Percentiles rank a stretch among this genome's conserved stretches.
These are phyloP conservation scores for Cercospora beticola DNA, from an alignment of 2,329 filamentous ascomycete species.

Conservation along the genomic window DNA sequence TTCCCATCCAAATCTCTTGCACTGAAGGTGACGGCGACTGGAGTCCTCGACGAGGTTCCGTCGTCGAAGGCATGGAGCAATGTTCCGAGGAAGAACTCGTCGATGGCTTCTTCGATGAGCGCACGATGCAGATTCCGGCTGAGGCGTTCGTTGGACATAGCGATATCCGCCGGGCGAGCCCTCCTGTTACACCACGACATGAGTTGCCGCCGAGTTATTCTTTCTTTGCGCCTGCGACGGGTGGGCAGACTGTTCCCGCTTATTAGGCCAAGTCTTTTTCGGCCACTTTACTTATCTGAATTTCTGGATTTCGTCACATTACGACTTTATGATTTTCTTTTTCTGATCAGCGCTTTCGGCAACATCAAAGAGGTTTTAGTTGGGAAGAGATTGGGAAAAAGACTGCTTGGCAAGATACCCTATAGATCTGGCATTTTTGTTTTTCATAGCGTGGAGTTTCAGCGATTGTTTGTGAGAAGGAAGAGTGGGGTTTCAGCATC, in stretches of 20 bases:
- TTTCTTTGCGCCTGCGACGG: constrained; percentile 16
- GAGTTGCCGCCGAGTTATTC: constrained; percentile 35
- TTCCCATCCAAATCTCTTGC: constrained; percentile 48
- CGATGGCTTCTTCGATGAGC: constrained; percentile 38
- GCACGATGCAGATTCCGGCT: constrained; percentile 38
- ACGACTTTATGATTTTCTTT: background rate
- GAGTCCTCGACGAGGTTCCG: constrained; percentile 20
- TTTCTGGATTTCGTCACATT: no score
- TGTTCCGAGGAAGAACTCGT: constrained; percentile 32
- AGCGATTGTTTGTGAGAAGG: no score
- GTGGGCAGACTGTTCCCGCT: constrained; percentile 16
- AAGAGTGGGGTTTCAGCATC: no score
- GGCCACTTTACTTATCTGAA: background rate
- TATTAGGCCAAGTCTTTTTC: background rate
- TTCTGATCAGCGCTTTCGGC: background rate
- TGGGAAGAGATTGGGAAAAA: background rate
- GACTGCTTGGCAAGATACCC: constrained; percentile 14
- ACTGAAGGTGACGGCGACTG: constrained; percentile 17
- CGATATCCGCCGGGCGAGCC: no score
- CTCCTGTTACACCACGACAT: constrained; percentile 16
- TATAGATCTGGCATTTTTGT: constrained; percentile 5
- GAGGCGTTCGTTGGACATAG: constrained; percentile 29
- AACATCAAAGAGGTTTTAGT: no score
- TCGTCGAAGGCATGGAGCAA: constrained; percentile 22
- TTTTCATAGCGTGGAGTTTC: constrained; percentile 1